Percentiles rank a stretch among this genome's conserved stretches.
Conservation (phyloP, 768 basidiomycete genomes). For the Auricularia heimuer region DNA sequence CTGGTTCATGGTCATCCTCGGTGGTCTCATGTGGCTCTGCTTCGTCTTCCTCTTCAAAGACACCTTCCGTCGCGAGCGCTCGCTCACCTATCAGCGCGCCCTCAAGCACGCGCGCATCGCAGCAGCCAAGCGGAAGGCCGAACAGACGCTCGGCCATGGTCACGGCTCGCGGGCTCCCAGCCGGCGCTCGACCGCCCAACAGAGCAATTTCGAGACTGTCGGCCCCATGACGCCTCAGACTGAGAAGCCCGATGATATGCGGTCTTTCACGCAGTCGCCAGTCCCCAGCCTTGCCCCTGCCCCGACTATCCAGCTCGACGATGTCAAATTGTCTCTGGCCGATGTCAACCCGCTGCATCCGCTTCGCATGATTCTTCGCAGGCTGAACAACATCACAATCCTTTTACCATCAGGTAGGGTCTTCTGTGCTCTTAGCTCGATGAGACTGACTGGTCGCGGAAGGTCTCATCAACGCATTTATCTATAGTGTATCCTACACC, state of each 20-base stretch:
- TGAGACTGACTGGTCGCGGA: neutral
- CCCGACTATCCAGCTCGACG: constrained; percentile 9
- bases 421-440: neutral
- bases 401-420: constrained; percentile 53
- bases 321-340: constrained; percentile 45
- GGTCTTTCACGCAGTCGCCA: constrained; percentile 9
- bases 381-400: constrained; percentile 58
- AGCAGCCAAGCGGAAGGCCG: constrained; percentile 11
- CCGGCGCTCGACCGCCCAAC: no score
- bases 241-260: no score
- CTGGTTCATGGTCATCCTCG: constrained; percentile 67
- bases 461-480: constrained; percentile 65
- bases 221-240: neutral
- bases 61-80: constrained; percentile 76
- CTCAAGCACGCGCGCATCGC: constrained; percentile 27
- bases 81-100: constrained; percentile 64
- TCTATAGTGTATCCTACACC: constrained; percentile 64
- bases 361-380: constrained; percentile 44
- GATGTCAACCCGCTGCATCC: constrained; percentile 70
- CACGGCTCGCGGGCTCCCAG: no score
- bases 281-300: neutral
- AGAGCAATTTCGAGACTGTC: no score
- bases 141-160: constrained; percentile 7
- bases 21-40: constrained; percentile 39
- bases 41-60: constrained; percentile 69